Evolutionary conservation across 2,329 filamentous ascomycete genomes (phyloP).

Genomic region (Simplicillium sp.): DNA sequence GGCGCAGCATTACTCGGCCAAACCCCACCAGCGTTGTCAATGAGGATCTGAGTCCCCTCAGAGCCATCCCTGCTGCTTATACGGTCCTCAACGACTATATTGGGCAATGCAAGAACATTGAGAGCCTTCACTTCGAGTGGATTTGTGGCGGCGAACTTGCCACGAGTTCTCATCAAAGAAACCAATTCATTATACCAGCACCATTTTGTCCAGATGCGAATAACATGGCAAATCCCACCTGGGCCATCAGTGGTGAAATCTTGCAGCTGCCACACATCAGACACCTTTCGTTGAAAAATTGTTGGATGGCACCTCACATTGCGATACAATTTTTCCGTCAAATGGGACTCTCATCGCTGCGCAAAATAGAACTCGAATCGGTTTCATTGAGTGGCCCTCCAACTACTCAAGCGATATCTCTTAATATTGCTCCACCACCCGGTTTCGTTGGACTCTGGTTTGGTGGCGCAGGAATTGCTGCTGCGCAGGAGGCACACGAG

Average conservation of each 20-base stretch:
- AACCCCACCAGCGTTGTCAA: constrained; percentile 41
- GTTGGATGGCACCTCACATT: constrained; percentile 54
- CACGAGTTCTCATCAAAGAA: constrained; percentile 50
- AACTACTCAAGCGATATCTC: constrained; percentile 10
- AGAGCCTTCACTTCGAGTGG: constrained; percentile 56
- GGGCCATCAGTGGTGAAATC: constrained; percentile 23
- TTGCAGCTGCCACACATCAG: constrained; percentile 47
- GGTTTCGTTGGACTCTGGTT: too few relatives aligned
- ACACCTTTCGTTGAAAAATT: constrained; percentile 56
- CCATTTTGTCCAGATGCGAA: constrained; percentile 34
- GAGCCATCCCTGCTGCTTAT: constrained; percentile 41
- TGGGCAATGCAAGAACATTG: constrained; percentile 37
- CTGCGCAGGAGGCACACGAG: too few relatives aligned
- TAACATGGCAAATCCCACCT: constrained; percentile 22
- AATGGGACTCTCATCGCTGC: constrained; percentile 36
- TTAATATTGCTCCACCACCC: constrained; percentile 1
- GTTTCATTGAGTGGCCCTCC: constrained; percentile 51
- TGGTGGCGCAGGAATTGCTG: too few relatives aligned
- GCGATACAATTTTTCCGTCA: constrained; percentile 40
- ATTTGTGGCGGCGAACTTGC: constrained; percentile 58
- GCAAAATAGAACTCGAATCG: constrained; percentile 49
- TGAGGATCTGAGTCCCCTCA: constrained; percentile 36
- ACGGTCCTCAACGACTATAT: constrained; percentile 41
- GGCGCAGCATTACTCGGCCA: constrained; percentile 48
- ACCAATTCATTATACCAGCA: constrained; percentile 52